Percentiles rank a stretch among this genome's conserved stretches.
phyloP scores from a whole-genome alignment of 805 yeast genomes.

The Saccharomycopsis sp. region DNA sequence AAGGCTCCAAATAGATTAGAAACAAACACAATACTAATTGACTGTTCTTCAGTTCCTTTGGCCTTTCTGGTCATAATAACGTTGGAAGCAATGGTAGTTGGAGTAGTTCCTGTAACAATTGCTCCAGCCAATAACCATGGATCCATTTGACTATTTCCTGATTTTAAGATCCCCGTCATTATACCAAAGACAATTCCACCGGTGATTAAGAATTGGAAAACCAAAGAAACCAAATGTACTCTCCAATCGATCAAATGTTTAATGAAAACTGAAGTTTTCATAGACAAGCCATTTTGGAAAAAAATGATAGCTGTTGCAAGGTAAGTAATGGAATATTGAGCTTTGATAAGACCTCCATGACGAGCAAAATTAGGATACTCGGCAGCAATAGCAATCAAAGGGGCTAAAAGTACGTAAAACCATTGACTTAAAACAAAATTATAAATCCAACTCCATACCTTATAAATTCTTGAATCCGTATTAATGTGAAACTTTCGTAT shows the following conservation, averaged over 20 bases:
- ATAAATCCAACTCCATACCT: no score
- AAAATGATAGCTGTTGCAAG: conserved; percentile 84
- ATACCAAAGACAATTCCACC: conserved; percentile 65
- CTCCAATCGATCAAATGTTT: conserved; percentile 69
- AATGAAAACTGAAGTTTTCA: conserved; percentile 52
- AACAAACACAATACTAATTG: conserved; percentile 75
- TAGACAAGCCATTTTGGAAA: conserved; percentile 69
- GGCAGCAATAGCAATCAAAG: conserved; percentile 64
- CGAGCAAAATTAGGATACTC: conserved; percentile 77
- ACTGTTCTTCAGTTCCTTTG: conserved; percentile 68
- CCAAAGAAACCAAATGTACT: conserved; percentile 63
- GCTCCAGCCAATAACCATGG: conserved; percentile 75
- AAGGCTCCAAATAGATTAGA: conserved; percentile 84
- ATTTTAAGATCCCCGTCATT: conserved; percentile 50
- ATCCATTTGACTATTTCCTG: conserved; percentile 48
- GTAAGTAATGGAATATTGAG: conserved; percentile 69
- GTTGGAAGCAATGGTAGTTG: conserved; percentile 86
- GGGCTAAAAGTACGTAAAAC: conserved; percentile 67
- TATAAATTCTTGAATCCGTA: no score
- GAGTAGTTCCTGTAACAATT: conserved; percentile 76
- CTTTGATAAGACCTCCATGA: conserved; percentile 67
- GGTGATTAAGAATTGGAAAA: conserved; percentile 62
- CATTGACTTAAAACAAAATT: conserved; percentile 36
- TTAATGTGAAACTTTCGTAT: no score
- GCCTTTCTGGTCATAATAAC: conserved; percentile 88